phyloP scores from a whole-genome alignment of 257 asterid species.

The Solanum virginianum region DNA sequence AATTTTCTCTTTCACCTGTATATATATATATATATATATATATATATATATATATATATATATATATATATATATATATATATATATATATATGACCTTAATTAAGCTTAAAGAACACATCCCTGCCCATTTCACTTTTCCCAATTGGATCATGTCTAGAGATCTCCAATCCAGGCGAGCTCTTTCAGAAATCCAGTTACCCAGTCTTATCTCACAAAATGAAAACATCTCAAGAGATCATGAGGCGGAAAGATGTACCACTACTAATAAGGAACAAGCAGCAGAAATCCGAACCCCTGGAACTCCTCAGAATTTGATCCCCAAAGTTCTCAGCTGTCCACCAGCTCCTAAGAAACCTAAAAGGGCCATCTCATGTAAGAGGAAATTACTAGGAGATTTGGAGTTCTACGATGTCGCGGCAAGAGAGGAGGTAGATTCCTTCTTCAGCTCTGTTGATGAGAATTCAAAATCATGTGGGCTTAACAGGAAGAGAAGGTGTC shows the following conservation, averaged over 20 bases:
- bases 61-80: not conserved
- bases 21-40: not conserved
- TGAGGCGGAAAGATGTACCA: not conserved
- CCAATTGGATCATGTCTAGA: constrained; percentile 23
- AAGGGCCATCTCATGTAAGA: constrained; percentile 31
- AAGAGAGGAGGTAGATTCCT: constrained; percentile 30
- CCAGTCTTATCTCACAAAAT: constrained; percentile 13
- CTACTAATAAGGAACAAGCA: not conserved
- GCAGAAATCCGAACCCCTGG: constrained; percentile 32
- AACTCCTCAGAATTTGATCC: constrained; percentile 35
- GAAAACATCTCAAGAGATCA: not conserved
- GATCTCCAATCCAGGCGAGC: constrained; percentile 27
- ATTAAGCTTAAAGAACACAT: not conserved
- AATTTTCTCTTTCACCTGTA: not conserved
- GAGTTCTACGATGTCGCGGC: constrained; percentile 29
- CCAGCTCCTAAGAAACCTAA: constrained; percentile 49
- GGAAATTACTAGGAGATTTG: constrained; percentile 19
- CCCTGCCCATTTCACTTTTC: not conserved
- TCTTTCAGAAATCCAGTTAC: constrained; percentile 1
- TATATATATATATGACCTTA: not conserved
- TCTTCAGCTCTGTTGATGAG: constrained; percentile 20
- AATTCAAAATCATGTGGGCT: not conserved
- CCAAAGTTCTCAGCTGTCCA: constrained; percentile 33
- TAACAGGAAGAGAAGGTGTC: constrained; percentile 26
- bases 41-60: not conserved